Percentiles rank a stretch among this genome's conserved stretches.
phyloP scores from a whole-genome alignment of 2,329 filamentous ascomycete genomes.

The Fusarium robinianum region DNA sequence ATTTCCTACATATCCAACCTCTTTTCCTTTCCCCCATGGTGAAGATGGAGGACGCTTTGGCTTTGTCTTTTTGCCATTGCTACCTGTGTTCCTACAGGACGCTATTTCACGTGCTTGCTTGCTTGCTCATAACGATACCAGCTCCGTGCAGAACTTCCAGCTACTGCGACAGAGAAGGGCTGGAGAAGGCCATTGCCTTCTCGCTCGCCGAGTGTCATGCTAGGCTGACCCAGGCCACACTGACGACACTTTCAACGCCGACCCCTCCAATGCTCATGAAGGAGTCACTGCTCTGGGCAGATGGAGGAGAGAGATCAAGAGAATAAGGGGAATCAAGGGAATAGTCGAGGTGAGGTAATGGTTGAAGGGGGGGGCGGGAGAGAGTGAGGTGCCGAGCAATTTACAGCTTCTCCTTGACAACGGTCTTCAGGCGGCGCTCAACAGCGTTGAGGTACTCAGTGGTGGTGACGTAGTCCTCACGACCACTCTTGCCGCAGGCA shows the following conservation, averaged over 20 bases:
- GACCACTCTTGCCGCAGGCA: conserved; percentile 84
- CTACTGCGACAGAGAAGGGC: conserved; percentile 9
- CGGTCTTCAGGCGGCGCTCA: conserved; percentile 82
- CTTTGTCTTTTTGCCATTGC: conserved; percentile 27
- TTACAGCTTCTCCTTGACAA: conserved; percentile 78
- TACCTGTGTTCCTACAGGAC: conserved; percentile 23
- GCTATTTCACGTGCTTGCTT: conserved; percentile 24
- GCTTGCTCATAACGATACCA: conserved; percentile 22
- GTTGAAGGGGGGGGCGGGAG: conserved; percentile 7
- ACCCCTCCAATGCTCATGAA: conserved; percentile 17
- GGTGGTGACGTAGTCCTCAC: conserved; percentile 88
- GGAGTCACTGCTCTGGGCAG: conserved; percentile 18
- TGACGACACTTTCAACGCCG: conserved; percentile 21
- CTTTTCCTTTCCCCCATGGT: conserved; percentile 15
- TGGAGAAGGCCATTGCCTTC: conserved; percentile 13
- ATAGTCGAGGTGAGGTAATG: conserved; percentile 8
- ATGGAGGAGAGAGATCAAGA: conserved; percentile 18
- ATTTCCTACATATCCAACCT: conserved; percentile 23
- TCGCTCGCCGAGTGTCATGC: conserved; percentile 6
- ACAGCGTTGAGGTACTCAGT: conserved; percentile 90
- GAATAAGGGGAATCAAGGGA: conserved; percentile 12
- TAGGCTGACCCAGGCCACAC: conserved; percentile 19
- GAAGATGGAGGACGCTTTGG: conserved; percentile 28
- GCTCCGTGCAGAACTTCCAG: conserved; percentile 6
- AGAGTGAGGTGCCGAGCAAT: conserved; percentile 15